Percentiles rank a stretch among this genome's conserved stretches.
Conservation (phyloP, 2,329 filamentous ascomycete genomes). For the Dothistroma pini region DNA sequence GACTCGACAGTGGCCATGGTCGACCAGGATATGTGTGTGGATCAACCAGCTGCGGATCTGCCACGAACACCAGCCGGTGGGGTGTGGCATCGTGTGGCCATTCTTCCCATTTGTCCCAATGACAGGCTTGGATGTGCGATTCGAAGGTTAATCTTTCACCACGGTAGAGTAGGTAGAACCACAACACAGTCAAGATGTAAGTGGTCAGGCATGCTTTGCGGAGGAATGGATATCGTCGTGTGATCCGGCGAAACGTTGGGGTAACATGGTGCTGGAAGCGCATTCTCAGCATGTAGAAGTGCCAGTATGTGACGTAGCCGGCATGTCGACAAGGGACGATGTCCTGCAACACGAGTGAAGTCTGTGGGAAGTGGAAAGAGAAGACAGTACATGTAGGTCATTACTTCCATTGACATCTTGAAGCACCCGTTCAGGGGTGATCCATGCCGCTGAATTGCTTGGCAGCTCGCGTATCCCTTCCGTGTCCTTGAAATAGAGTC, state of each 20-base stretch:
- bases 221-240: constrained; percentile 26
- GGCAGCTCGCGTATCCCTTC: too few species aligned
- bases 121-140: constrained; percentile 65
- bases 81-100: constrained; percentile 80
- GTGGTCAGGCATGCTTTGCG: constrained; percentile 24
- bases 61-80: constrained; percentile 78
- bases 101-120: constrained; percentile 85
- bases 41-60: constrained; percentile 89
- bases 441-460: neutral
- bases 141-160: constrained; percentile 78
- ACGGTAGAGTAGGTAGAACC: constrained; percentile 76
- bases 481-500: too few species aligned
- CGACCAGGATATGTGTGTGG: constrained; percentile 91
- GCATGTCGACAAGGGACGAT: neutral
- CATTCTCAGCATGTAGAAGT: constrained; percentile 9
- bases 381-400: neutral
- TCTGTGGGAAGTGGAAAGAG: neutral
- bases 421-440: neutral
- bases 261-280: constrained; percentile 20
- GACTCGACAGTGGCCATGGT: constrained; percentile 64
- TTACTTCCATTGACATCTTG: neutral
- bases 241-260: constrained; percentile 20
- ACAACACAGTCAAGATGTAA: constrained; percentile 46
- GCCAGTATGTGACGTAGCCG: neutral
- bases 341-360: neutral